A percentile compares a stretch with the other conserved stretches of the same genome.
Evolutionary conservation across 73 alveolate species (phyloP).

Genomic region (Durusdinium trenchii): DNA sequence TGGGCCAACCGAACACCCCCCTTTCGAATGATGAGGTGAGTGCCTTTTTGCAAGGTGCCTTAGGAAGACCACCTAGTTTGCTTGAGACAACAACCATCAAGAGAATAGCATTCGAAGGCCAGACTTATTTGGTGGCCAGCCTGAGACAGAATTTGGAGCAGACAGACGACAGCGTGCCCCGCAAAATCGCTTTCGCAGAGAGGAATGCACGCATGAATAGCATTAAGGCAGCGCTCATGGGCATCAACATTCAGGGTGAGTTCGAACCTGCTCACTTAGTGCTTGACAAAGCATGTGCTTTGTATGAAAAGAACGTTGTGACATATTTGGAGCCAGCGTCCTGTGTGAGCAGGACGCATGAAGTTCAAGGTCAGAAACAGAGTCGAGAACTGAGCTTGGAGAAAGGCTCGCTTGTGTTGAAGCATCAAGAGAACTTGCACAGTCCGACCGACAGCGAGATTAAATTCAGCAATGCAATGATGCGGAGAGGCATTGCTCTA

Average conservation of each 20-base stretch:
- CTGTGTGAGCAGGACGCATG: neutral
- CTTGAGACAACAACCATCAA: neutral
- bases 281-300: neutral
- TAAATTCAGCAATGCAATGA: neutral
- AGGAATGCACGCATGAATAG: neutral
- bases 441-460: neutral
- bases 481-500: neutral
- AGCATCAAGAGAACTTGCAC: neutral
- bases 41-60: no score
- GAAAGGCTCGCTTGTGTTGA: neutral
- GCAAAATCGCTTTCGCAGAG: constrained; percentile 20
- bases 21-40: no score
- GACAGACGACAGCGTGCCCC: neutral
- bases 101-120: neutral
- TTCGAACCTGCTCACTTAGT: neutral
- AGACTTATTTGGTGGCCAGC: neutral
- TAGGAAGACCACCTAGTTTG: no score
- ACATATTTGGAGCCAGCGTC: neutral
- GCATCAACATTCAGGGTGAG: neutral
- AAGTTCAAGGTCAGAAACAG: neutral
- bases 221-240: neutral
- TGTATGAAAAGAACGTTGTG: neutral
- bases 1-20: no score
- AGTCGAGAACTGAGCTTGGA: neutral
- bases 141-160: neutral